Base-by-base conservation (phyloP, 1,139 yeast species). In the Lodderomyces elongisporus region DNA sequence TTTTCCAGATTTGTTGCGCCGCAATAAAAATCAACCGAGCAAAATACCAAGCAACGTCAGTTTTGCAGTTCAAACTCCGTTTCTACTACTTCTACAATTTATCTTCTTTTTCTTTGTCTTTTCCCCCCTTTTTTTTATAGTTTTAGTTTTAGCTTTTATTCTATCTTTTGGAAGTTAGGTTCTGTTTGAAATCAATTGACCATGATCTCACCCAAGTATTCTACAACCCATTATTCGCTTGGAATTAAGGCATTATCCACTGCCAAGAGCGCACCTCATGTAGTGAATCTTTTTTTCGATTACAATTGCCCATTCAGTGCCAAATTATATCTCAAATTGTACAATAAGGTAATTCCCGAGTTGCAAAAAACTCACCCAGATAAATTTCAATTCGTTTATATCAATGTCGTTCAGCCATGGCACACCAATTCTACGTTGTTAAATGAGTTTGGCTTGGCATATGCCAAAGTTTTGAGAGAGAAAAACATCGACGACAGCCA, bases 321-420 rank as follows among this genome's bases (percentile, higher is more conserved):
- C 30, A 83, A 77, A 52, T 47, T 83, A 37, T 87, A 69, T 61
- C 58, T 63, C 41, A 78, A 78, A 37, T 56, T 85, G 42, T 63
- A 69, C 41, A 53, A 62, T 10, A 62, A 64, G 16, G 67, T 84
- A 12, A 66, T 79, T 26, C 87, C 88, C 4, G 44, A 56, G 25
- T 57, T 79, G 34, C 67, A 74, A 33, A 42, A 57, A 31, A 55
- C 62, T 33, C 62, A 68, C 40, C 76, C 79, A 0, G 69, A 66
- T 34, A 54, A 67, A 41, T 75, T 79, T 47, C 77, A 77, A 46
- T 66, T 80, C 38, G 70, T 74, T 3, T 70, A 74, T 51, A 70
- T 80, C 42, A 79, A 83, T 46, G 87, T 80, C 23, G 66, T 82
- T 25, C 95, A 85, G 56, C 91, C 93, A 44, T 85, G 95, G 95